Evolutionary conservation across 768 basidiomycete species (phyloP), one percentile per base, ranked within the genome.

Genomic region (Sistotremastrum niveocremeum): DNA sequence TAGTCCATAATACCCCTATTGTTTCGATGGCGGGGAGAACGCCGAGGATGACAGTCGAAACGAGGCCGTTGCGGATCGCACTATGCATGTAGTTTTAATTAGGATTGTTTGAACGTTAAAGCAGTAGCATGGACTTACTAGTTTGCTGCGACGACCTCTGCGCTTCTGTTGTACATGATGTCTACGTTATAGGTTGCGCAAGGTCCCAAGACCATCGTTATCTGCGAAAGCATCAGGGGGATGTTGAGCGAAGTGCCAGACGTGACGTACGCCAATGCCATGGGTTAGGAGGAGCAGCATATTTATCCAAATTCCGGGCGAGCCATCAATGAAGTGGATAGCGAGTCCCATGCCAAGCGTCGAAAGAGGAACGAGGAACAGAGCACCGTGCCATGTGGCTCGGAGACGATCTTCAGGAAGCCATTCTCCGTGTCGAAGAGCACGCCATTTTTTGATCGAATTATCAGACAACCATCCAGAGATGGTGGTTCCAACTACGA

Each of bases 331-430:
- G 54, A 68, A 79, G 33, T 64, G 54, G 9, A 69, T 75, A 12
- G 70, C 54, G 3, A 81, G 50, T 1, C 80, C 79, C 0, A 65
- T 67, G 0, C 61, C 42, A 0, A 74, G 55, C 3, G 77, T 57
- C 1, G 79, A 73, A 1, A 77, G 29, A 0, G 81, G 84, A 4
- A 72, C 63, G 31, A 81, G 60, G 11, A 73, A 34, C 0, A 67
- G 59, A 4, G 66, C 67, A 7, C 74, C 73, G 5, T 66, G 51
- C 34, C 75, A 56, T 2, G 71, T 63, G 2, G 68, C 77, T 1
- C 76, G 68, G 30, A 84, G 66, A 4, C 81, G 73, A 51, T 81
- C 83, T 57, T 85, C 81, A 0, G 81, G 81, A 39, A 74, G 70
- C 78, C 77, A 81, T 2, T 63, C 52, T 1, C 79, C 79, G 0